phyloP scores from a whole-genome alignment of 2,329 filamentous ascomycete species.

The Xylaria sp. region DNA sequence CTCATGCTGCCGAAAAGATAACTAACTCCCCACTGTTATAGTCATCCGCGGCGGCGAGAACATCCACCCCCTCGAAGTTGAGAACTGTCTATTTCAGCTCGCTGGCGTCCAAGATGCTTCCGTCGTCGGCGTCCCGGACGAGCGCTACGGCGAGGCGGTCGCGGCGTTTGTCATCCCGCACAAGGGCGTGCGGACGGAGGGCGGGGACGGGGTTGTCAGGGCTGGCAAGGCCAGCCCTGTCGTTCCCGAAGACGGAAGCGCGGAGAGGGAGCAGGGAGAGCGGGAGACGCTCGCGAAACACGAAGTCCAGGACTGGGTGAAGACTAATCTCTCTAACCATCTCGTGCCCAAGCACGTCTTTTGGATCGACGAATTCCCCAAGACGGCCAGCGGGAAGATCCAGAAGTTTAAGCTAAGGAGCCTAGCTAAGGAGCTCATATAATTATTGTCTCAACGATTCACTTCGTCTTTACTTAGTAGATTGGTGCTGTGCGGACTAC shows the following conservation, averaged over 20 bases:
- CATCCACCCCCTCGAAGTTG: slow-evolving; percentile 90
- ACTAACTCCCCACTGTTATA: background rate
- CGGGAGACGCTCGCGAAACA: slow-evolving; percentile 55
- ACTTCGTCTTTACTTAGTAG: background rate
- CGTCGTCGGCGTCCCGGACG: slow-evolving; percentile 83
- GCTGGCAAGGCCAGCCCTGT: slow-evolving; percentile 28
- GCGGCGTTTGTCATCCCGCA: slow-evolving; percentile 77
- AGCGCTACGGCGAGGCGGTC: slow-evolving; percentile 83
- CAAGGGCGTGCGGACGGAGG: slow-evolving; percentile 41
- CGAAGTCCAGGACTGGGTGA: slow-evolving; percentile 74
- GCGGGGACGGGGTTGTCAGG: slow-evolving; percentile 31
- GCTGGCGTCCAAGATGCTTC: slow-evolving; percentile 72
- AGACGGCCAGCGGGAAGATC: slow-evolving; percentile 96
- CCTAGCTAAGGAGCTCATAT: slow-evolving; percentile 52
- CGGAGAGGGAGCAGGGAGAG: slow-evolving; percentile 23
- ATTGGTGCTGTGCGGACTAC: background rate
- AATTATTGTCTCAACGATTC: background rate
- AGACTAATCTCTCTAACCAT: slow-evolving; percentile 69
- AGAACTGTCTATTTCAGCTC: slow-evolving; percentile 81
- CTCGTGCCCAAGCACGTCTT: slow-evolving; percentile 91
- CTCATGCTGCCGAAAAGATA: background rate
- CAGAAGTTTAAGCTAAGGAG: slow-evolving; percentile 89
- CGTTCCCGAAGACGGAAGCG: slow-evolving; percentile 5
- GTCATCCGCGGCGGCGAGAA: slow-evolving; percentile 94
- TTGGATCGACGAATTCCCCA: slow-evolving; percentile 83